phyloP scores from a whole-genome alignment of 495 filamentous ascomycete species.

The Ramalina peruviana region DNA sequence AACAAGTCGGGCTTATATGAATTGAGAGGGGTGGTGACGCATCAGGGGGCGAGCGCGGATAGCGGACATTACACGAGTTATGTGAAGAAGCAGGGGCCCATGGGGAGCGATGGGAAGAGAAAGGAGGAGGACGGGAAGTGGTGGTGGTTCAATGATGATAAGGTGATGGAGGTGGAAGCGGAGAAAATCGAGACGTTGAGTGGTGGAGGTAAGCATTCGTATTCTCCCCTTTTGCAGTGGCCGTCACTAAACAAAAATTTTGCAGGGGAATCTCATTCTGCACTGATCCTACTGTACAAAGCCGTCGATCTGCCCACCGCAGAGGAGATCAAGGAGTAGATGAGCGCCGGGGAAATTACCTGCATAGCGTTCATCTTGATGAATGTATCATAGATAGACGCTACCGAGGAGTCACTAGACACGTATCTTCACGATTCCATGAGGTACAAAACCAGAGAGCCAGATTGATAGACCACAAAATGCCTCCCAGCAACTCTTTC shows the following conservation, averaged over 20 bases:
- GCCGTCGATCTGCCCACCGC: slow-evolving; percentile 54
- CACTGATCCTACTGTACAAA: slow-evolving; percentile 81
- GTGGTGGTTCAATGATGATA: slow-evolving; percentile 99
- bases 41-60: slow-evolving; percentile 92
- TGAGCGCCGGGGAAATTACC: too few relatives aligned
- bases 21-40: slow-evolving; percentile 86
- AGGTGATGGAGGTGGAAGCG: slow-evolving; percentile 78
- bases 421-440: background rate
- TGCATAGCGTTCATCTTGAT: too few relatives aligned
- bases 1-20: slow-evolving; percentile 93
- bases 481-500: background rate
- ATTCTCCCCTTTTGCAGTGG: background rate
- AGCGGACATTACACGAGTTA: slow-evolving; percentile 97
- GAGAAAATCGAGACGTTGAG: slow-evolving; percentile 85
- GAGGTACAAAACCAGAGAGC: background rate
- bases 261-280: slow-evolving; percentile 78
- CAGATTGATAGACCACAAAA: background rate
- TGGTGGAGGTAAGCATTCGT: slow-evolving; percentile 57
- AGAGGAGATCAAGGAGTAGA: slow-evolving; percentile 27
- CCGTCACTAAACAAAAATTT: background rate
- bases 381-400: too few relatives aligned
- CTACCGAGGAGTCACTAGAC: background rate
- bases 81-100: slow-evolving; percentile 70
- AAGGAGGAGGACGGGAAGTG: slow-evolving; percentile 80
- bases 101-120: slow-evolving; percentile 53